Base-by-base conservation (phyloP, 108 stramenopile genomes). In the Discostella pseudostelligera region DNA sequence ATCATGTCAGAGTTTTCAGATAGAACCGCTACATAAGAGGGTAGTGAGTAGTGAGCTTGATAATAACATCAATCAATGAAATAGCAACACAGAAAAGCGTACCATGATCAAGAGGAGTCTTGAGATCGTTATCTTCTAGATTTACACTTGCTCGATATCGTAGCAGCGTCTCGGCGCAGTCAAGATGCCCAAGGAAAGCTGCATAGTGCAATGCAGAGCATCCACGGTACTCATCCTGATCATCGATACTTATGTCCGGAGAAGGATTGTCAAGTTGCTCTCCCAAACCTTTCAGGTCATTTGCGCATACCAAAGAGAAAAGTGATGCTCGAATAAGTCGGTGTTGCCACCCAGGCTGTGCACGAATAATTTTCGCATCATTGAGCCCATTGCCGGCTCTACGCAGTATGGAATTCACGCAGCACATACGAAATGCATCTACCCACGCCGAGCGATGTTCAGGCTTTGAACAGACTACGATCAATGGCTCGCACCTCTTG, bases 151-250 rank as follows among this genome's bases (percentile, higher is more conserved):
- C 74, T 16, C 55, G 44, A 54, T 21, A 21, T 16, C 43, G 39
- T 39, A 75, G 74, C 39, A 75, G 58, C 21, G 62, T n/a, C 35
- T 54, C 36, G n/a, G 61, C 66, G 40, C 46, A 62, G 24, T 57
- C 59, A 2, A 59, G 42, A 19, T 40, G 42, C 28, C 65, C 55
- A 53, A 59, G 45, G 47, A 67, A 56, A 24, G 56, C 66, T 40
- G 74, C 74, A 50, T 56, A 75, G 56, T 75, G 74, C 55, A 75
- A 63, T 49, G 74, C 74, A 47, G 74, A 67, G 46, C 40, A 75
- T 4, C 65, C 61, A 62, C 56, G 32, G 50, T 75, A 62, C 56
- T 62, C 61, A 28, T 75, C 74, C 44, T 35, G 56, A 19, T 67
- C 60, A 43, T 75, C 47, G 12, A 76, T 45, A 0, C 25, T 0